These are phyloP conservation scores for Peniophora sp. DNA, from an alignment of 1,284 basidiomycete species.

Conservation along the genomic window DNA sequence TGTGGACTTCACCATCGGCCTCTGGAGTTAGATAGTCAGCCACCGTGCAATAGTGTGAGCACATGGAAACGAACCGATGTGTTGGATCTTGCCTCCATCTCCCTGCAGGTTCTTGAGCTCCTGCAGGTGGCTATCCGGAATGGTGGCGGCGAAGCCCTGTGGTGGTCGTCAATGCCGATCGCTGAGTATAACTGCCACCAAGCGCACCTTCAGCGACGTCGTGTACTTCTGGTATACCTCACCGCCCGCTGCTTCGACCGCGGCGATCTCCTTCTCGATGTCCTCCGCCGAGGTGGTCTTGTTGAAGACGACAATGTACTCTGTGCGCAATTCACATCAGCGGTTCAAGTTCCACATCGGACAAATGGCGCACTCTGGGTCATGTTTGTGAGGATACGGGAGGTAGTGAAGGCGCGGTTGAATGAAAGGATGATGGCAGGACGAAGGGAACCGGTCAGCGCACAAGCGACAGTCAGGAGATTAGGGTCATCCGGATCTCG, in stretches of 20 bases:
- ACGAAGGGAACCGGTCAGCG: not conserved
- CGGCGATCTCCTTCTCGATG: constrained; percentile 33
- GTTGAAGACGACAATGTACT: constrained; percentile 57
- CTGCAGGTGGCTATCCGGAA: constrained; percentile 31
- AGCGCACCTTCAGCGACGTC: not conserved
- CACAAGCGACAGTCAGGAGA: not conserved
- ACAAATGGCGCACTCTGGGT: constrained; percentile 14
- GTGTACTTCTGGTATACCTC: not conserved
- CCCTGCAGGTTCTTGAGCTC: constrained; percentile 29
- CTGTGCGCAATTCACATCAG: constrained; percentile 18
- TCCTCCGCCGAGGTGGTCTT: constrained; percentile 31
- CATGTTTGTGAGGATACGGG: constrained; percentile 9
- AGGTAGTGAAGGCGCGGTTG: not conserved
- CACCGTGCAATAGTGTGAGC: not conserved
- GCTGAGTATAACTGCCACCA: no score
- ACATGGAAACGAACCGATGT: constrained; percentile 38
- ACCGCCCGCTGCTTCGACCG: constrained; percentile 31
- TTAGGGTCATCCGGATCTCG: no score
- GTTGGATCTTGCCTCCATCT: constrained; percentile 31
- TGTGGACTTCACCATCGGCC: constrained; percentile 37
- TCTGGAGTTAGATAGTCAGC: constrained; percentile 23
- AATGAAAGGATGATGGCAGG: not conserved
- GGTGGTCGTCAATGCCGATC: no score
- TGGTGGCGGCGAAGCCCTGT: constrained; percentile 49
- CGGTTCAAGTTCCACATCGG: not conserved